Evolutionary conservation across 768 basidiomycete genomes (phyloP), one percentile per base, ranked within the genome.

Genomic region (Termitomyces heimii): DNA sequence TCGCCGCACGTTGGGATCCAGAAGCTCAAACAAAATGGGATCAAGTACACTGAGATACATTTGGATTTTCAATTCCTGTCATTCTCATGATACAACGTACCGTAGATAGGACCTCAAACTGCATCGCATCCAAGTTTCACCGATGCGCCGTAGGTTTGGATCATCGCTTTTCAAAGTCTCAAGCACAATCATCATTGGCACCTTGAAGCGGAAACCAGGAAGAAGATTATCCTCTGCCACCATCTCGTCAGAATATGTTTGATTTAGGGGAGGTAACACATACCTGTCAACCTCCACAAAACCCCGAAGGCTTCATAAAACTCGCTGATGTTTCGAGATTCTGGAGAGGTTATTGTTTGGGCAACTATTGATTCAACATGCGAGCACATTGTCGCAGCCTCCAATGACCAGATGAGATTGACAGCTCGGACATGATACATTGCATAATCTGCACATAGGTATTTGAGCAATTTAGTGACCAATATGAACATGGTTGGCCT

Each of bases 111-210:
- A 95, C 68, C 89, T 91, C 31, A 98, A 77, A 64, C 86, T 93
- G 66, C 92, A 94, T 28, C 95, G 82, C 89, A 99, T 94, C 97
- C 97, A 99, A 0, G 94, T 94, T 70, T 98, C 96, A 14, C 91
- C 92, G 32, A 90, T 78, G 12, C 93, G 81, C 28, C 89, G 85
- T 10, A 89, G 70, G 58, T 73, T 73, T 8, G 92, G 89, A 61
- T 93, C 86, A 32, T 87, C 84, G 39, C 79, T 86, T 64, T 86
- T 87, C 48, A 98, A 71, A 0, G 86, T 85, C 65, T 96, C 94
- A 50, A 98, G 72, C 31, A 96, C 85, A 44, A 86, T 83, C 80
- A 94, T 87, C 82, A 98, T 80, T 0, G 96, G 96, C 1, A 88
- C 77, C 65, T 88, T 88, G 66, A 98, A 85, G 26, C 78, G 77